Conservation (phyloP, 2,329 filamentous ascomycete genomes). For the Colletotrichum sp. region DNA sequence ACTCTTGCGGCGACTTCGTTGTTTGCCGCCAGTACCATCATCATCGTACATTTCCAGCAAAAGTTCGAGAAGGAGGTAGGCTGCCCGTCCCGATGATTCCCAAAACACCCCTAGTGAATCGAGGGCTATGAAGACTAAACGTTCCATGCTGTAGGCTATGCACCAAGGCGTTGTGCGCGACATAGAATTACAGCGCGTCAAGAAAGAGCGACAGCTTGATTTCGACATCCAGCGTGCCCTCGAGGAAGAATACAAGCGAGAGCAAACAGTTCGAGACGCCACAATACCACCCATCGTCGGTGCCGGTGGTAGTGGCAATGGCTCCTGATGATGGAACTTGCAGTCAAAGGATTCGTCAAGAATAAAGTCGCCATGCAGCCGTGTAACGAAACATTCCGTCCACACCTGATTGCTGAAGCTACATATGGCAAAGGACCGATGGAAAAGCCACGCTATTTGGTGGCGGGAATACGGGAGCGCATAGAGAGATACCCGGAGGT, state of each 20-base stretch:
- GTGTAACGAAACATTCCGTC: background rate
- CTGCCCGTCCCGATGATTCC: background rate
- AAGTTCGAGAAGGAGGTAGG: slow-evolving; percentile 61
- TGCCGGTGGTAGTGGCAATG: background rate
- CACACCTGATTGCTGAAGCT: background rate
- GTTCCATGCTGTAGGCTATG: slow-evolving; percentile 74
- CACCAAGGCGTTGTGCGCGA: slow-evolving; percentile 93
- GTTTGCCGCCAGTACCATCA: slow-evolving; percentile 77
- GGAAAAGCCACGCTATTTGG: background rate
- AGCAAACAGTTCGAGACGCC: slow-evolving; percentile 74
- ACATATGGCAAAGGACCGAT: background rate
- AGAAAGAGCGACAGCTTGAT: slow-evolving; percentile 88
- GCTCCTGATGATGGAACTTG: background rate
- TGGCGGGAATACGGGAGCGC: background rate
- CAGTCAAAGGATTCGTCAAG: background rate
- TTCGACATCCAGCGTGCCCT: slow-evolving; percentile 90
- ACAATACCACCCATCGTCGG: slow-evolving; percentile 14
- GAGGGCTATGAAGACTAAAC: background rate
- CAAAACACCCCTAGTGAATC: background rate
- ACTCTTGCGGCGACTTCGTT: slow-evolving; percentile 81
- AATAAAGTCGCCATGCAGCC: background rate
- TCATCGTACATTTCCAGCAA: slow-evolving; percentile 90
- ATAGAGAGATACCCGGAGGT: background rate
- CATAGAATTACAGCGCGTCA: slow-evolving; percentile 90
- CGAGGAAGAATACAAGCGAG: slow-evolving; percentile 88